A percentile compares a stretch with the other conserved stretches of the same genome.
Evolutionary conservation across 176 grass and related monocot genomes (phyloP).

Genomic region (Saccharum spontaneum): DNA sequence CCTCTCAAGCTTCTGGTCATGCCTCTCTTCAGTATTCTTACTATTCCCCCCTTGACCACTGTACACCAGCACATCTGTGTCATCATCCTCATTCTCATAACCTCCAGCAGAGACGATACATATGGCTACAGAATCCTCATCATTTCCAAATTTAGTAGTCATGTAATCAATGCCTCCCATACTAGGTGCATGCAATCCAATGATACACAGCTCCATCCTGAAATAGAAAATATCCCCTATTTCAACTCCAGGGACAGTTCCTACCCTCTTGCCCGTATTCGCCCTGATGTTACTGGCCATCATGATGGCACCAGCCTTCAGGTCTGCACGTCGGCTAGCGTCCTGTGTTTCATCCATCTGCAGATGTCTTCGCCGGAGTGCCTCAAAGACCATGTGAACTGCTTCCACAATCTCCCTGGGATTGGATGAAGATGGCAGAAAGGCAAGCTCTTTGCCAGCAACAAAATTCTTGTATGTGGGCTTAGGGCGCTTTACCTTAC

Average conservation of each 20-base stretch:
- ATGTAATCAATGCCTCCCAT: conserved; percentile 81
- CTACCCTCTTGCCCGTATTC: conserved; percentile 52
- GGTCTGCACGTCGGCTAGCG: conserved; percentile 41
- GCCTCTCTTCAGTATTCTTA: conserved; percentile 51
- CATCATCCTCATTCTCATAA: conserved; percentile 74
- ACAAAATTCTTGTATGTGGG: conserved; percentile 47
- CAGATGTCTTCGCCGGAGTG: conserved; percentile 62
- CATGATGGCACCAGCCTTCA: conserved; percentile 76
- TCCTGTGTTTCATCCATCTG: conserved; percentile 59
- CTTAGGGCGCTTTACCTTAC: conserved; percentile 53
- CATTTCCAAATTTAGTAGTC: conserved; percentile 47
- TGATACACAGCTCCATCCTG: conserved; percentile 69
- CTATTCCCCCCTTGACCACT: conserved; percentile 71
- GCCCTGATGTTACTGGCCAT: conserved; percentile 69
- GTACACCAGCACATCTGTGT: conserved; percentile 64
- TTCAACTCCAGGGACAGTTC: conserved; percentile 65
- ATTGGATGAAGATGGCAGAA: conserved; percentile 46
- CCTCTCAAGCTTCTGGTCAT: conserved; percentile 64
- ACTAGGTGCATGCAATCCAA: conserved; percentile 65
- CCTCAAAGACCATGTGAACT: conserved; percentile 63
- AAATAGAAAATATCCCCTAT: conserved; percentile 93
- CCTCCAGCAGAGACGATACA: conserved; percentile 69
- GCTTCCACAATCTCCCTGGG: conserved; percentile 56
- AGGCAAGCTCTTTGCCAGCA: conserved; percentile 50
- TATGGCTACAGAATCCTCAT: conserved; percentile 58